A percentile compares a stretch with the other conserved stretches of the same genome.
phyloP scores from a whole-genome alignment of 768 basidiomycete genomes.

The Tephrocybe sp. region DNA sequence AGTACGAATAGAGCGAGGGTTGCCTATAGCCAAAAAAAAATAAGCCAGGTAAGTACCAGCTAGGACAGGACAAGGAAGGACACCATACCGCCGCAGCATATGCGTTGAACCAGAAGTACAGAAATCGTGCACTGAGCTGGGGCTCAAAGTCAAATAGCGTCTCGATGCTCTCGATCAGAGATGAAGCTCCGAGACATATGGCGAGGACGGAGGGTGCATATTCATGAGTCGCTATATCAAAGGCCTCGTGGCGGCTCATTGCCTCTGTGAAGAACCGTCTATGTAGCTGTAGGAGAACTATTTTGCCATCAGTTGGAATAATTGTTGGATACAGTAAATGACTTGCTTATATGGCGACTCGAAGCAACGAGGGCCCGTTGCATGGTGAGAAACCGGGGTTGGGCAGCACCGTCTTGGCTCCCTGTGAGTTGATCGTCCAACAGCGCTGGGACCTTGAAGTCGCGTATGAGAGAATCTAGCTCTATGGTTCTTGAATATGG shows the following conservation, averaged over 20 bases:
- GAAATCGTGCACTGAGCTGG: slow-evolving; percentile 61
- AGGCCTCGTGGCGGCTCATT: slow-evolving; percentile 51
- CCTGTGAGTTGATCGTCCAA: slow-evolving; percentile 43
- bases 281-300: slow-evolving; percentile 69
- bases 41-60: not conserved
- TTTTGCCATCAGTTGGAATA: not conserved
- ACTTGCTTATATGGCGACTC: slow-evolving; percentile 62
- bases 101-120: slow-evolving; percentile 75
- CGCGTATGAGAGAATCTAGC: slow-evolving; percentile 55
- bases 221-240: slow-evolving; percentile 53
- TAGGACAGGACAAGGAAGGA: not conserved
- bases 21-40: slow-evolving; percentile 44
- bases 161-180: slow-evolving; percentile 56
- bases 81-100: slow-evolving; percentile 68
- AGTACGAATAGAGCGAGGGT: slow-evolving; percentile 66
- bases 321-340: too few species aligned
- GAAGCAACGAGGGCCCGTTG: slow-evolving; percentile 61
- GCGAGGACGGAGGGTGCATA: slow-evolving; percentile 73
- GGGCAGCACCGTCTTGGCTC: slow-evolving; percentile 21
- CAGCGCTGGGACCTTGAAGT: slow-evolving; percentile 52
- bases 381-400: slow-evolving; percentile 59
- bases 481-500: slow-evolving; percentile 51
- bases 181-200: slow-evolving; percentile 60
- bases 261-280: slow-evolving; percentile 68
- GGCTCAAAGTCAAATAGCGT: slow-evolving; percentile 57